These are phyloP conservation scores for Tubosaeta brunneosetosa DNA, from an alignment of 768 basidiomycete species.

Conservation along the genomic window DNA sequence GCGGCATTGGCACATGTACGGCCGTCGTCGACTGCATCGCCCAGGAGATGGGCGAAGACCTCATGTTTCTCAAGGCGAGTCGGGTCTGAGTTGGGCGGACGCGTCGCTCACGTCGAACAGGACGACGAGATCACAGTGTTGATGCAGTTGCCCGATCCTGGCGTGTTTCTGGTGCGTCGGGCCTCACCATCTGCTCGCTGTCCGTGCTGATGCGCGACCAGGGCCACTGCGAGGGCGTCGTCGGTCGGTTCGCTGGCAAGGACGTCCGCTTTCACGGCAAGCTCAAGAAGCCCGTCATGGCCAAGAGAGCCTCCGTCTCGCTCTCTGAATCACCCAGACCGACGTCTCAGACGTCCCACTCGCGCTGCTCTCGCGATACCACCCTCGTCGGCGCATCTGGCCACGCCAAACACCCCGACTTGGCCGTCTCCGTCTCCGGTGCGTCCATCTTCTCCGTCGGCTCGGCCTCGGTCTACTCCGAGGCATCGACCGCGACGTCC, in stretches of 20 bases:
- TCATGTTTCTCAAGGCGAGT: constrained; percentile 83
- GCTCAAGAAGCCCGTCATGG: constrained; percentile 76
- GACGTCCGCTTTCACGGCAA: constrained; percentile 68
- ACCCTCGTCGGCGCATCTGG: constrained; percentile 4
- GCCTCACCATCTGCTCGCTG: too few relatives aligned
- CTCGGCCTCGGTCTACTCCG: constrained; percentile 25
- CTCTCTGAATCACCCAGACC: constrained; percentile 10
- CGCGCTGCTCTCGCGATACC: constrained; percentile 7
- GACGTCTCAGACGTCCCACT: constrained; percentile 18
- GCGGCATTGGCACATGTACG: constrained; percentile 78
- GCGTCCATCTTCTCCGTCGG: constrained; percentile 26
- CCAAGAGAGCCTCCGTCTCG: constrained; percentile 39
- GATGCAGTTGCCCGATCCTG: constrained; percentile 60
- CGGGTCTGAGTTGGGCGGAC: neutral
- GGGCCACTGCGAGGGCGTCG: constrained; percentile 87
- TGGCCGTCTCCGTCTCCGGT: constrained; percentile 24
- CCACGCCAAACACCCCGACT: constrained; percentile 17
- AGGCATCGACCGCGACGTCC: constrained; percentile 25
- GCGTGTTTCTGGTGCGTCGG: constrained; percentile 56
- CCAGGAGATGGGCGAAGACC: constrained; percentile 58
- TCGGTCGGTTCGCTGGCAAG: constrained; percentile 62
- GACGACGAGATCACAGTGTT: constrained; percentile 77
- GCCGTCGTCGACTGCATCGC: constrained; percentile 74
- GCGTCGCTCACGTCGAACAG: constrained; percentile 34
- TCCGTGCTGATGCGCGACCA: constrained; percentile 21